Evolutionary conservation across 768 basidiomycete species (phyloP).

Genomic region (Lepiota brunneoincarnata): DNA sequence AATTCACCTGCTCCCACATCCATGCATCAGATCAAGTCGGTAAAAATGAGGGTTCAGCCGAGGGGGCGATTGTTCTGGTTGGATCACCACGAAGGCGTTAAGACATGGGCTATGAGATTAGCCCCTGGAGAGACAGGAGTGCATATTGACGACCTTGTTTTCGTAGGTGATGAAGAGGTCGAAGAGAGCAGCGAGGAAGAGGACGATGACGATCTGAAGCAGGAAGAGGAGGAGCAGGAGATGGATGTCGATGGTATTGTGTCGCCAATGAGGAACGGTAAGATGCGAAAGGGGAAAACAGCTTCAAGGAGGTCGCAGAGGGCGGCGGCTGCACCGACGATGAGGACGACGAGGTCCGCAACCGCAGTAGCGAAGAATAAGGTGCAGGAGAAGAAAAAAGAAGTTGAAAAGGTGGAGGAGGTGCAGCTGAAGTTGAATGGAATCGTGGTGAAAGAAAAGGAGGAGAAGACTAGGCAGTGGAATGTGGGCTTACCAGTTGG

Average conservation of each 20-base stretch:
- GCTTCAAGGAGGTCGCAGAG: constrained; percentile 25
- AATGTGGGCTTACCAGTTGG: constrained; percentile 58
- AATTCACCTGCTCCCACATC: constrained; percentile 36
- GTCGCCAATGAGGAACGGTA: constrained; percentile 39
- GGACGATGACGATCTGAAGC: constrained; percentile 31
- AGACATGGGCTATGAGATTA: constrained; percentile 68
- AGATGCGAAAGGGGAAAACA: constrained; percentile 36
- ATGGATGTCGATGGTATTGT: constrained; percentile 39
- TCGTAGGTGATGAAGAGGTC: constrained; percentile 56
- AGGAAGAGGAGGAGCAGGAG: constrained; percentile 45
- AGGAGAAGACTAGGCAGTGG: constrained; percentile 55
- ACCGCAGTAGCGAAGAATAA: constrained; percentile 26
- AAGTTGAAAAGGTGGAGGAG: constrained; percentile 47
- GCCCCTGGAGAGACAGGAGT: constrained; percentile 54
- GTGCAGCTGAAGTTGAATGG: constrained; percentile 69
- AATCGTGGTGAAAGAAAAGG: constrained; percentile 39
- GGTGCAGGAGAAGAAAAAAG: constrained; percentile 35
- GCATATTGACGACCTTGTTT: constrained; percentile 50
- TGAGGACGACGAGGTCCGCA: constrained; percentile 22
- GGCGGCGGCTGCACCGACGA: constrained; percentile 17
- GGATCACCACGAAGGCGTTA: constrained; percentile 69
- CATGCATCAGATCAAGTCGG: constrained; percentile 45
- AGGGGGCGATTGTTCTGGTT: constrained; percentile 54
- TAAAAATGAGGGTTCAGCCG: constrained; percentile 58
- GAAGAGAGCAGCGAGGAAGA: constrained; percentile 58